Percentiles rank a stretch among this genome's conserved stretches.
Evolutionary conservation across 2,329 filamentous ascomycete species (phyloP).

Genomic region (Ophiostoma ulmi): DNA sequence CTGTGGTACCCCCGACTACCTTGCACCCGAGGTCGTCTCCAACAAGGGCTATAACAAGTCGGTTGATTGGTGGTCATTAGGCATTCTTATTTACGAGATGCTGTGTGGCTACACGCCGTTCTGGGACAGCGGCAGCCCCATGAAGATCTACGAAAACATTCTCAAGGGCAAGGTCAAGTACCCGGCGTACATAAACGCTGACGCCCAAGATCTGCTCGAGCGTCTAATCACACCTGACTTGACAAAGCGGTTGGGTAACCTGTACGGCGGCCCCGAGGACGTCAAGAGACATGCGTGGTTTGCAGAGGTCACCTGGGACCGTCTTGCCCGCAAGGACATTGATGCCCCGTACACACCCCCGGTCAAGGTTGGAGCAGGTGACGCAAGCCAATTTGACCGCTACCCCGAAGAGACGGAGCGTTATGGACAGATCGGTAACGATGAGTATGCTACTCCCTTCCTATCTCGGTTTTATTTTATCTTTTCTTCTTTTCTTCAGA

Average conservation of each 20-base stretch:
- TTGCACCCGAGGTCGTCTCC: conserved; percentile 96
- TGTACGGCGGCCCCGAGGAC: conserved; percentile 84
- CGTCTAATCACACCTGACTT: conserved; percentile 91
- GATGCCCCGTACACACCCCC: conserved; percentile 97
- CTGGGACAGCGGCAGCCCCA: conserved; percentile 95
- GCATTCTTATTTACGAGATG: conserved; percentile 99
- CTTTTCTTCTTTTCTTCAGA: not conserved
- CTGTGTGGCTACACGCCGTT: conserved; percentile 97
- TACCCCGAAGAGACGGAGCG: conserved; percentile 95
- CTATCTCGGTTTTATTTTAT: not conserved
- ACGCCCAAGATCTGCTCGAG: conserved; percentile 87
- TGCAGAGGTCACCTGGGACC: conserved; percentile 94
- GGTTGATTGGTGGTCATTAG: conserved; percentile 98
- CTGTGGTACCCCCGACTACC: conserved; percentile 94
- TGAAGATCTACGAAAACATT: conserved; percentile 99
- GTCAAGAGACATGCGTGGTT: conserved; percentile 98
- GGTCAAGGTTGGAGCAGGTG: conserved; percentile 86
- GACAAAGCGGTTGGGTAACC: conserved; percentile 89
- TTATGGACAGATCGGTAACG: conserved; percentile 73
- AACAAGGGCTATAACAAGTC: conserved; percentile 99
- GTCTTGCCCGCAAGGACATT: conserved; percentile 90
- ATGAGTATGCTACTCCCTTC: conserved; percentile 64
- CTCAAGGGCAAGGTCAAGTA: conserved; percentile 94
- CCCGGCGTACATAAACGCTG: conserved; percentile 87
- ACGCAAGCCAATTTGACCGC: conserved; percentile 95